Base-by-base conservation (phyloP, 179 eudicot species). In the Beta lomatogona region DNA sequence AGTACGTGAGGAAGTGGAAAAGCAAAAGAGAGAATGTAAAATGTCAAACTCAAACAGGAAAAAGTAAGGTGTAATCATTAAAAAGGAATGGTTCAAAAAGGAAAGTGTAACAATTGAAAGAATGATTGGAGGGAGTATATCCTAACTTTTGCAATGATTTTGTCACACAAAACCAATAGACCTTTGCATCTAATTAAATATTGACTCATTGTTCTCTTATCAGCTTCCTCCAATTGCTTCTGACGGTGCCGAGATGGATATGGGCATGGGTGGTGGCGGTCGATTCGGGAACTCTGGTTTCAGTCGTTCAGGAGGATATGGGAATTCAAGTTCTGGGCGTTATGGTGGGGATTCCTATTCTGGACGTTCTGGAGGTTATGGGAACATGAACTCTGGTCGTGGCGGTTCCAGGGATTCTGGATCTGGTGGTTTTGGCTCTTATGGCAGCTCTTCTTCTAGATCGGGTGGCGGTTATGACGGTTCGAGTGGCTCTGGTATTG, bases 161-260 rank as follows among this genome's bases (percentile, higher is more conserved):
- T 65, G 46, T 65, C 78, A 58, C 36, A 45, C 15, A 1, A 22
- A 55, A 54, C 0, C 63, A n/a, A 36, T 60, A 54, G 6, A 18
- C 14, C 21, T 22, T 45, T 71, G 14, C 16, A 16, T 57, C 19
- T 46, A 16, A 13, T 74, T 64, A n/a, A 74, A 6, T 63, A 48
- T 77, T 84, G 75, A 80, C 79, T 28, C 14, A 16, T 61, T 67
- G 4, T 58, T 68, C 13, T 79, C 75, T 77, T 80, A 61, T 69
- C 91, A 95, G 99, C 97, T 96, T 22, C 89, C 99, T 50, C 83
- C 85, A 82, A 88, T 96, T 77, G 84, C 92, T 59, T 87, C 84
- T 64, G 98, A 93, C 75, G 89, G 89, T 77, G 89, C 87, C 41
- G 75, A 87, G 48, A 72, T 80, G 85, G 90, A 84, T 61, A 87